Evolutionary conservation across 257 asterid genomes (phyloP).

Genomic region (Przewalskia tangutica): DNA sequence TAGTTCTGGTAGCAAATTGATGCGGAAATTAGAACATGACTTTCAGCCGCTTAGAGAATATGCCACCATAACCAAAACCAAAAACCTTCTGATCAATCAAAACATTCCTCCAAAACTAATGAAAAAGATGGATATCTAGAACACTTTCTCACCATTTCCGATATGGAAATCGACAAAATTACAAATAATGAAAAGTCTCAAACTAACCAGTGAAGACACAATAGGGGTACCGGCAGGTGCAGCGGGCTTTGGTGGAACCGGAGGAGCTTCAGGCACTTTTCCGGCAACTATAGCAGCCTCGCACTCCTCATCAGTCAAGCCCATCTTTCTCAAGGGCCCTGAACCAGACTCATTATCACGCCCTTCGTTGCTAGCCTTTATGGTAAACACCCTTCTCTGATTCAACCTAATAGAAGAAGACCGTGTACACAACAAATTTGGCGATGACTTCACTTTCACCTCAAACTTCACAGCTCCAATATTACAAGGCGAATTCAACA

Average conservation of each 20-base stretch:
- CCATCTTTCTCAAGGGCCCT: conserved; percentile 37
- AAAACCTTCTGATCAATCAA: background rate
- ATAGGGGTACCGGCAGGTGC: conserved; percentile 78
- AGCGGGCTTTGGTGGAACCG: conserved; percentile 54
- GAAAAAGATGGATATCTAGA: background rate
- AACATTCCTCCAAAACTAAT: background rate
- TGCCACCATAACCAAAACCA: background rate
- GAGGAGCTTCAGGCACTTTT: conserved; percentile 81
- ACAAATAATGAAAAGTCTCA: background rate
- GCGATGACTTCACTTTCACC: background rate
- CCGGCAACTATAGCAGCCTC: conserved; percentile 92
- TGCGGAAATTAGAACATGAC: background rate
- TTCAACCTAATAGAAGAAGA: background rate
- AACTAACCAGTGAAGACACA: conserved; percentile 53
- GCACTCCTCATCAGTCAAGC: conserved; percentile 55
- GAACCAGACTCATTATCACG: background rate
- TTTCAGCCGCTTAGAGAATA: background rate
- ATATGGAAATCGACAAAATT: background rate
- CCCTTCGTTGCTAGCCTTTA: background rate
- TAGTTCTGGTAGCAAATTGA: background rate
- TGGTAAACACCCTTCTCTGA: background rate
- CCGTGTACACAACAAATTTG: background rate
- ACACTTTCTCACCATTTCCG: background rate
- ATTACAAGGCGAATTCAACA: background rate
- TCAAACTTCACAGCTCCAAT: conserved; percentile 7